A percentile compares a stretch with the other conserved stretches of the same genome.
Evolutionary conservation across 1,284 basidiomycete species (phyloP).

Genomic region (Coniferiporia sulphurascens): DNA sequence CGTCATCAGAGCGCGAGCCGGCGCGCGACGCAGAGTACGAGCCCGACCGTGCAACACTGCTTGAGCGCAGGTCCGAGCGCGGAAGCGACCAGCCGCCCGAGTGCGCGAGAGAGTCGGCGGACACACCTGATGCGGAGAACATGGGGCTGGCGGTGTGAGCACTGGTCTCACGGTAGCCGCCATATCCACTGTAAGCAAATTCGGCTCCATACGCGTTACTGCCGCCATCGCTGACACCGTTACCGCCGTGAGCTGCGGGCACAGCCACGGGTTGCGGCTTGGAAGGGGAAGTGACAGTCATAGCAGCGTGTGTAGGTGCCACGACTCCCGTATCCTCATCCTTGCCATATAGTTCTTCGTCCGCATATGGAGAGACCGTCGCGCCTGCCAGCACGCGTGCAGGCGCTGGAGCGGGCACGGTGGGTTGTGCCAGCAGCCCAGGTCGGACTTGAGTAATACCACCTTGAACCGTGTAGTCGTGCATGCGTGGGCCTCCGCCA

Average conservation of each 20-base stretch:
- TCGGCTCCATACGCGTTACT: not conserved
- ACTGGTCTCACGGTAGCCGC: conserved; percentile 20
- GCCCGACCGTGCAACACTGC: conserved; percentile 22
- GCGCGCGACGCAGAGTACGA: conserved; percentile 30
- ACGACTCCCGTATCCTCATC: not conserved
- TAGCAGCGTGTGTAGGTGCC: not conserved
- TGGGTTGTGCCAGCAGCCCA: conserved; percentile 21
- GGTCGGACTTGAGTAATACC: conserved; percentile 25
- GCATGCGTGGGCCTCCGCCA: conserved; percentile 50
- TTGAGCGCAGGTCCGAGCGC: conserved; percentile 44
- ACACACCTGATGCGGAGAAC: conserved; percentile 27
- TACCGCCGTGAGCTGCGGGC: not conserved
- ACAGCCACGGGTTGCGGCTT: conserved; percentile 16
- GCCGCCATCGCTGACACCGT: not conserved
- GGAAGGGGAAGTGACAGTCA: conserved; percentile 6
- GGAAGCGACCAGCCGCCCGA: conserved; percentile 48
- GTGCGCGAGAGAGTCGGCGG: conserved; percentile 25
- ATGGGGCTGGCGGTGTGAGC: conserved; percentile 23
- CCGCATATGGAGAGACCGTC: conserved; percentile 11
- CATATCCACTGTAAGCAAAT: conserved; percentile 35
- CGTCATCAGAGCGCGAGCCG: conserved; percentile 33
- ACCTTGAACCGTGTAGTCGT: conserved; percentile 52
- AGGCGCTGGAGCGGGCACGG: conserved; percentile 31
- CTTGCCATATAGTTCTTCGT: conserved; percentile 6
- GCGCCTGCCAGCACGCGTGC: conserved; percentile 32